Conservation (phyloP, 139 green algal species). For the Penium margaritaceum region DNA sequence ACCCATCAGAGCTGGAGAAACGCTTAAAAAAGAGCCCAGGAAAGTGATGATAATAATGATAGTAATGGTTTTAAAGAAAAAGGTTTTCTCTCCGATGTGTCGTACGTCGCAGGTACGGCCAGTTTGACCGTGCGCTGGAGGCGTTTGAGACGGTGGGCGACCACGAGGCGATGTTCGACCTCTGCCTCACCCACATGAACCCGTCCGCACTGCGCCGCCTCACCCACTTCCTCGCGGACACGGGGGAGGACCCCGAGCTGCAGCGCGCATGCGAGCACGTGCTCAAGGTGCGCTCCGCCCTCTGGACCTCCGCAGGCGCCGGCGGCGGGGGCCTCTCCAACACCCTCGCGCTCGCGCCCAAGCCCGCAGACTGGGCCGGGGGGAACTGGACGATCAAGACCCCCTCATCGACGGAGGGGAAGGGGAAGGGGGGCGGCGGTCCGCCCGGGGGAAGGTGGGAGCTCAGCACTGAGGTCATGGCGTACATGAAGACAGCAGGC, state of each 20-base stretch:
- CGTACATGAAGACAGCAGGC: conserved; percentile 34
- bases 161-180: conserved; percentile 39
- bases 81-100: not conserved
- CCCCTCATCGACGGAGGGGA: no score
- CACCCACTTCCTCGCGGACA: conserved; percentile 26
- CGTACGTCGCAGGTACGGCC: conserved; percentile 23
- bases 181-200: conserved; percentile 42
- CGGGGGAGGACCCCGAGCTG: conserved; percentile 17
- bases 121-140: conserved; percentile 42
- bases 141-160: conserved; percentile 23
- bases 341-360: conserved; percentile 27
- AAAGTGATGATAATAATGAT: no score
- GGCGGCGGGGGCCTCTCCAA: not conserved
- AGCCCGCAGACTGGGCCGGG: conserved; percentile 19
- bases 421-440: not conserved
- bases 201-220: conserved; percentile 31
- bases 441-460: conserved; percentile 2
- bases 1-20: no score
- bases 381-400: conserved; percentile 36
- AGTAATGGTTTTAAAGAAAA: no score
- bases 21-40: no score
- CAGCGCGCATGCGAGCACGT: conserved; percentile 12
- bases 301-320: no score
- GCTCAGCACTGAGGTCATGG: conserved; percentile 34
- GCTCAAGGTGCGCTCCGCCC: conserved; percentile 29